Percentiles rank a stretch among this genome's conserved stretches.
phyloP scores from a whole-genome alignment of 805 yeast species.

The Middelhovenomyces tepae region DNA sequence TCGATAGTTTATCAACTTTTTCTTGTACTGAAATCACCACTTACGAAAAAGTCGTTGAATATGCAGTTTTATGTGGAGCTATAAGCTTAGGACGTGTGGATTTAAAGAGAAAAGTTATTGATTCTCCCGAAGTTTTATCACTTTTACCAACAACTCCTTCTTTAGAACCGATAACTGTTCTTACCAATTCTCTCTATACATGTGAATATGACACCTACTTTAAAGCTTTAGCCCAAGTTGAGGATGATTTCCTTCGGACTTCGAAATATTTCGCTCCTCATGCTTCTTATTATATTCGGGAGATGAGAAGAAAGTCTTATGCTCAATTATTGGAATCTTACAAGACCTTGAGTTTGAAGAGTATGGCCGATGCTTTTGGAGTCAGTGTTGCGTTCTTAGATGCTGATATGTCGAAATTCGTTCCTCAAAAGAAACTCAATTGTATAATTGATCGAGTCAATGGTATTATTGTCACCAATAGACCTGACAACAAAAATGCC shows the following conservation, averaged over 20 bases:
- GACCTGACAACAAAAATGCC: constrained; percentile 93
- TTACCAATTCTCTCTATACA: constrained; percentile 79
- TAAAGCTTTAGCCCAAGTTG: constrained; percentile 65
- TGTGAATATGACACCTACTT: constrained; percentile 80
- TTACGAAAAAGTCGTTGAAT: constrained; percentile 83
- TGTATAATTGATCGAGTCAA: constrained; percentile 94
- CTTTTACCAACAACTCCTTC: constrained; percentile 61
- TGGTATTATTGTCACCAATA: constrained; percentile 85
- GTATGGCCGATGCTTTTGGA: constrained; percentile 92
- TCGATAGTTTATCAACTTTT: constrained; percentile 90
- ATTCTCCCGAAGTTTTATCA: constrained; percentile 87
- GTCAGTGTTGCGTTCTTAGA: constrained; percentile 85
- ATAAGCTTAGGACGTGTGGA: constrained; percentile 75
- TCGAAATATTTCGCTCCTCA: constrained; percentile 67
- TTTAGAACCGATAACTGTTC: constrained; percentile 69
- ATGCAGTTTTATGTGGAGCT: constrained; percentile 83
- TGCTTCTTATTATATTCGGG: constrained; percentile 77
- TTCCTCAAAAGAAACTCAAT: constrained; percentile 87
- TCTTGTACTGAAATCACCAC: constrained; percentile 85
- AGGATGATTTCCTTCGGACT: constrained; percentile 58
- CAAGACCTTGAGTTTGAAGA: constrained; percentile 76
- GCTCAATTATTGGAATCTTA: constrained; percentile 90
- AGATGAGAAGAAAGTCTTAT: constrained; percentile 90
- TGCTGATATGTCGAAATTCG: constrained; percentile 73
- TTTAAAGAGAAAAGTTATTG: constrained; percentile 74